These are phyloP conservation scores for Diaporthe australafricana DNA, from an alignment of 2,329 filamentous ascomycete genomes.

Conservation along the genomic window DNA sequence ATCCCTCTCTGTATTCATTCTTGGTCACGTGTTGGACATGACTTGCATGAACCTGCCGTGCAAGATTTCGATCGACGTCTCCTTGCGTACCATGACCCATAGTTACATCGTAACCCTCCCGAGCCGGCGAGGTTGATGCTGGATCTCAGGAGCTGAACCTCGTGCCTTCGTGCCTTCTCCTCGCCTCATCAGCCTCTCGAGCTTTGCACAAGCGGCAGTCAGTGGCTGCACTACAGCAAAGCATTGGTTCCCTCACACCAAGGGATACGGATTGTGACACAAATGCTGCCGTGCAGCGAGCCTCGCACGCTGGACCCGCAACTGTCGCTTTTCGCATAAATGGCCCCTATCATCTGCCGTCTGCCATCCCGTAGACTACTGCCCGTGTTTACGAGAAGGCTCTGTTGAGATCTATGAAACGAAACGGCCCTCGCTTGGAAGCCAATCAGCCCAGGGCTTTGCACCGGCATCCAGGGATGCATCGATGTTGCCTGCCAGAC, in stretches of 20 bases:
- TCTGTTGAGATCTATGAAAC: conserved; percentile 26
- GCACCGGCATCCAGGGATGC: background rate
- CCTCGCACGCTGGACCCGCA: background rate
- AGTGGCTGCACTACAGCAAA: background rate
- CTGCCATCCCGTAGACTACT: conserved; percentile 33
- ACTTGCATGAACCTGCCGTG: conserved; percentile 4
- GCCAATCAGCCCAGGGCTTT: conserved; percentile 5
- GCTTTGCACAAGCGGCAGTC: background rate
- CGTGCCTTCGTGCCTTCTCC: background rate
- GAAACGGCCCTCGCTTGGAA: conserved; percentile 13
- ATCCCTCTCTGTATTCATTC: background rate
- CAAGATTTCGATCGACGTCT: conserved; percentile 25
- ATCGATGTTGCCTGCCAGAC: background rate
- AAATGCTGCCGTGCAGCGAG: conserved; percentile 13
- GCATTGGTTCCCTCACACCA: background rate
- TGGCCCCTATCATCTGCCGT: background rate
- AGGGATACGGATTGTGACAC: conserved; percentile 25
- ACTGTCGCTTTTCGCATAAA: background rate
- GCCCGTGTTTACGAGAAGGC: conserved; percentile 29
- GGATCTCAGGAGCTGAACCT: conserved; percentile 16
- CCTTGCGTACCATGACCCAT: background rate
- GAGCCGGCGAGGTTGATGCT: background rate
- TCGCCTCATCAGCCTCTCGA: background rate
- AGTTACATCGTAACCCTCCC: background rate
- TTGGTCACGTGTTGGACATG: background rate